Conservation (phyloP, 305 asterid species). For the Fraxinus nigra region DNA sequence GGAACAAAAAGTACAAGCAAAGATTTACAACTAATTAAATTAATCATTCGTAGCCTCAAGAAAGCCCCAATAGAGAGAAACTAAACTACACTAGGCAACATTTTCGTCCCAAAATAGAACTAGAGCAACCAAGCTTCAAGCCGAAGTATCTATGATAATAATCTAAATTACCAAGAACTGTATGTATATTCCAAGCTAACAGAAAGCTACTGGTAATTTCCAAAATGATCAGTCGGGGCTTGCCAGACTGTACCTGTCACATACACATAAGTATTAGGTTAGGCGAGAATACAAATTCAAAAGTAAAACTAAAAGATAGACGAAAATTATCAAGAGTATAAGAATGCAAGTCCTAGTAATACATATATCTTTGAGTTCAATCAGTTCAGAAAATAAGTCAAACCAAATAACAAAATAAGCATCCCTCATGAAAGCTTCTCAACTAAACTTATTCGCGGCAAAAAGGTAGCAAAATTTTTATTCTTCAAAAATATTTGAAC, state of each 20-base stretch:
- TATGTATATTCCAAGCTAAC: slow-evolving; percentile 48
- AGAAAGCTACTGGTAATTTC: slow-evolving; percentile 31
- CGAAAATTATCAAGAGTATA: background rate
- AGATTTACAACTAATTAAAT: background rate
- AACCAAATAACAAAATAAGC: background rate
- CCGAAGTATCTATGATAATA: slow-evolving; percentile 22
- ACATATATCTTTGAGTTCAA: background rate
- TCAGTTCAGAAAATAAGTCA: background rate
- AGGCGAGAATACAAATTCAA: background rate
- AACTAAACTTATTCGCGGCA: background rate
- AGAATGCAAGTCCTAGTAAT: background rate
- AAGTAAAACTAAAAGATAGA: background rate
- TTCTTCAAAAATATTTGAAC: background rate
- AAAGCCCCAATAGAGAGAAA: slow-evolving; percentile 12
- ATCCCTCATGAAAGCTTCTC: background rate
- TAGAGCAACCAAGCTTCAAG: slow-evolving; percentile 21
- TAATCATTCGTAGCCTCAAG: background rate
- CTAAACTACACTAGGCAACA: slow-evolving; percentile 19
- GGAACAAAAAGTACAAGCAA: background rate
- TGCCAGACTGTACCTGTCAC: slow-evolving; percentile 24
- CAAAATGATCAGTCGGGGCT: slow-evolving; percentile 20
- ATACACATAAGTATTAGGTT: slow-evolving; percentile 33
- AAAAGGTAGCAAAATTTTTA: background rate
- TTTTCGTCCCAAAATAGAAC: slow-evolving; percentile 25
- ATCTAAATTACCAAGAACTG: slow-evolving; percentile 35